Evolutionary conservation across 805 yeast genomes (phyloP).

Genomic region (Debaryomyces tyrocola): DNA sequence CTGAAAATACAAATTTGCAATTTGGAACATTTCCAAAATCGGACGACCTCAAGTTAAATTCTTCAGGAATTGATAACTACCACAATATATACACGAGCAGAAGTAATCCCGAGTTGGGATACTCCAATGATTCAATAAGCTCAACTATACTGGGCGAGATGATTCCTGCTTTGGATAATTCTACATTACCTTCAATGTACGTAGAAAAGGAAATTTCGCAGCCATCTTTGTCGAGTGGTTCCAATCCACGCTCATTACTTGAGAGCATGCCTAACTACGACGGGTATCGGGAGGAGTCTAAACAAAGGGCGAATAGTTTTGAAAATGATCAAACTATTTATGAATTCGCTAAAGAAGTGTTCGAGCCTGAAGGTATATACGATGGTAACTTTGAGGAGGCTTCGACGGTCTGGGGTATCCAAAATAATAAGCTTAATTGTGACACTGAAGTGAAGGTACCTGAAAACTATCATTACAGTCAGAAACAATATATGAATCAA

Average conservation of each 20-base stretch:
- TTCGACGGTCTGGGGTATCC: not conserved
- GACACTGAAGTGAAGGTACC: not conserved
- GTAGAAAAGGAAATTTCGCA: constrained; percentile 3
- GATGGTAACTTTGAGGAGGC: not conserved
- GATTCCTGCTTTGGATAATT: not conserved
- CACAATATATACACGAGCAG: no score
- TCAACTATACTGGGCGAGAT: not conserved
- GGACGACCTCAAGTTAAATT: not conserved
- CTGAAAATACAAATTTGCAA: not conserved
- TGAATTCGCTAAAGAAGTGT: not conserved
- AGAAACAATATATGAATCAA: not conserved
- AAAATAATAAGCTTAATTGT: not conserved
- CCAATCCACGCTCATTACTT: not conserved
- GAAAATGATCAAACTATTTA: not conserved
- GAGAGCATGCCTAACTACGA: not conserved
- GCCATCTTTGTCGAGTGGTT: not conserved
- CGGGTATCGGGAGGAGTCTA: not conserved
- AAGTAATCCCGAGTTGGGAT: no score
- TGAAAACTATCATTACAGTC: not conserved
- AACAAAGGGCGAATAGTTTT: not conserved
- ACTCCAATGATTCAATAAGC: no score
- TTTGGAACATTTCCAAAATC: not conserved
- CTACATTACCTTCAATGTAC: not conserved
- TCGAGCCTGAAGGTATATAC: not conserved
- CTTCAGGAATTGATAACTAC: no score